Base-by-base conservation (phyloP, 257 asterid species). In the Solanum pinnatisectum region DNA sequence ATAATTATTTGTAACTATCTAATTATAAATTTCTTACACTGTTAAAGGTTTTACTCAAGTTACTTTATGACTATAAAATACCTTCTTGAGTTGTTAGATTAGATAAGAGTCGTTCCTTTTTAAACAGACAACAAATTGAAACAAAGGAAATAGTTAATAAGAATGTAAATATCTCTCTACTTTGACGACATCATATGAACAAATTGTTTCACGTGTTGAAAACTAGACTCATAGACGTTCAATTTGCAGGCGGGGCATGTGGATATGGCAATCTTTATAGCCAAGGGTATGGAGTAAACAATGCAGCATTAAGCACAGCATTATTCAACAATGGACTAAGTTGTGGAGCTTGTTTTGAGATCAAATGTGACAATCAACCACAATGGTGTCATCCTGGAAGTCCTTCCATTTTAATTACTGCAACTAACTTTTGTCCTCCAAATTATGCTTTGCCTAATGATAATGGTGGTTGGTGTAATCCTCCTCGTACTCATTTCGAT, bases 261-360 rank as follows among this genome's bases (percentile, higher is more conserved):
- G 96, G 97, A 20, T 95, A 94, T 73, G 98, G 98, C 6, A 94
- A 95, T 87, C 86, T 95, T 49, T 94, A 95, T 91, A 95, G 98
- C 92, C 96, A 93, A 77, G 98, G 98, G 0, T 94, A 95, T 88
- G 98, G 96, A 44, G 98, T 93, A 72, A 94, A 93, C 92, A 95
- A 93, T 7, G 98, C 91, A 13, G 98, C 98, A 5, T 90, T 95
- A 14, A 94, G 98, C 91, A 94, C 98, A 23, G 96, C 98, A 25
- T 88, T 95, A 65, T 95, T 94, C 92, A 95, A 94, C 93, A 87
- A 88, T 22, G 98, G 98, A 3, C 87, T 93, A 87, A 95, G 94
- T 91, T 95, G 98, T 35, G 98, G 98, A 1, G 95, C 98, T 8
- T 95, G 98, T 67, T 95, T 95, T 37, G 96, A 94, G 90, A 87